A percentile compares a stretch with the other conserved stretches of the same genome.
These are phyloP conservation scores for Perilla frutescens DNA, from an alignment of 257 asterid species.

Conservation along the genomic window DNA sequence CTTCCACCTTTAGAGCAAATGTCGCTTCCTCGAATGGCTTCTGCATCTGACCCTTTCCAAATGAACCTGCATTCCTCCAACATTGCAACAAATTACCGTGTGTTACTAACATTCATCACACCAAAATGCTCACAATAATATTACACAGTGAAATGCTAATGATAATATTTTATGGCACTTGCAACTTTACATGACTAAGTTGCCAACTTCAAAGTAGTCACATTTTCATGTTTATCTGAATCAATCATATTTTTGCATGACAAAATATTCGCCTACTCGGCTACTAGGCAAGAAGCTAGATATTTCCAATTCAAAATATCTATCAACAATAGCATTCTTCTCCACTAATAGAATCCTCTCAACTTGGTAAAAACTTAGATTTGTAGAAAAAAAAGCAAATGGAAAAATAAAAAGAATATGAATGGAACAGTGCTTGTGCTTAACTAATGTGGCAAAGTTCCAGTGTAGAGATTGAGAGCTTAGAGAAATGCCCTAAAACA, in stretches of 20 bases:
- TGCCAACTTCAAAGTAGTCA: neutral
- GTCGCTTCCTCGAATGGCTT: constrained; percentile 88
- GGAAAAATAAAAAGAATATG: neutral
- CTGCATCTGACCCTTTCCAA: constrained; percentile 93
- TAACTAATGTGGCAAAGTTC: neutral
- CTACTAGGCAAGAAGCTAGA: neutral
- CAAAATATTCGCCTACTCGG: neutral
- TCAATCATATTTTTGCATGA: neutral
- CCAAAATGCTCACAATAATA: neutral
- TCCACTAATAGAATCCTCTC: neutral
- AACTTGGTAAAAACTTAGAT: neutral
- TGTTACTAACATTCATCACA: neutral
- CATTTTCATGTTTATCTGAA: no score
- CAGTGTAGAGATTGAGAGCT: neutral
- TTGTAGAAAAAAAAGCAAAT: neutral
- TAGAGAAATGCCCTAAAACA: neutral
- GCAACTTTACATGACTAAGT: neutral
- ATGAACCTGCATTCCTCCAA: constrained; percentile 53
- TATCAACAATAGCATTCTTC: neutral
- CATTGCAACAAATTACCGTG: neutral
- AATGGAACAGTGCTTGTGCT: neutral
- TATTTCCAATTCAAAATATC: neutral
- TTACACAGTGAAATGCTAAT: no score
- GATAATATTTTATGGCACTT: neutral
- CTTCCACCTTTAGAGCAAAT: constrained; percentile 70